Conservation (phyloP, 768 basidiomycete species). For the Podaxis sp. region DNA sequence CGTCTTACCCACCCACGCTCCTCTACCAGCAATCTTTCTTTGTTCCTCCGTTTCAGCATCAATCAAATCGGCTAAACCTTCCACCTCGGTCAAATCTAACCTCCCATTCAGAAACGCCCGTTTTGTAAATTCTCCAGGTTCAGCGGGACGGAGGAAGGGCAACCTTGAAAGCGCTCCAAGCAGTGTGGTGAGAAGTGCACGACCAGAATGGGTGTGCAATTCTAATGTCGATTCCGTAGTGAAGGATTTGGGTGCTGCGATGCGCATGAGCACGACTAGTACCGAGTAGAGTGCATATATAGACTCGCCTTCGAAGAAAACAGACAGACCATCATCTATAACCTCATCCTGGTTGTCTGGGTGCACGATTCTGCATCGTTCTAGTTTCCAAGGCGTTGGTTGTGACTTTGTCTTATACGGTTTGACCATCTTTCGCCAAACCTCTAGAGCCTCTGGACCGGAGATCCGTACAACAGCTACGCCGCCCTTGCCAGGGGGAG, state of each 20-base stretch:
- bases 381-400: conserved; percentile 65
- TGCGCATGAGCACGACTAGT: conserved; percentile 5
- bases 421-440: conserved; percentile 62
- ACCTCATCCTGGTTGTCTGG: conserved; percentile 51
- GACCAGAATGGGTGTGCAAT: conserved; percentile 84
- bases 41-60: conserved; percentile 88
- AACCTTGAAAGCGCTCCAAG: conserved; percentile 60
- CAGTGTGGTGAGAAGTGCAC: conserved; percentile 73
- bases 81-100: conserved; percentile 85
- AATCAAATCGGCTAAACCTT: conserved; percentile 83
- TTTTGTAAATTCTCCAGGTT: conserved; percentile 86
- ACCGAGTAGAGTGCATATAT: neutral
- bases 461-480: conserved; percentile 82
- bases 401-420: conserved; percentile 19
- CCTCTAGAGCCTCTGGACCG: conserved; percentile 65
- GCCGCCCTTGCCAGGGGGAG: conserved; percentile 83
- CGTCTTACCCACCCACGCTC: conserved; percentile 56
- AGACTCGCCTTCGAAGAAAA: conserved; percentile 73
- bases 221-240: conserved; percentile 84
- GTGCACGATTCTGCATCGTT: conserved; percentile 67
- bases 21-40: conserved; percentile 66
- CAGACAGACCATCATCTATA: conserved; percentile 77
- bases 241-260: conserved; percentile 71
- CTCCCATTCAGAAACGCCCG: conserved; percentile 80
- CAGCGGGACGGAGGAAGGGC: conserved; percentile 71